These are phyloP conservation scores for Phoma sp. DNA, from an alignment of 2,329 filamentous ascomycete genomes.

Conservation along the genomic window DNA sequence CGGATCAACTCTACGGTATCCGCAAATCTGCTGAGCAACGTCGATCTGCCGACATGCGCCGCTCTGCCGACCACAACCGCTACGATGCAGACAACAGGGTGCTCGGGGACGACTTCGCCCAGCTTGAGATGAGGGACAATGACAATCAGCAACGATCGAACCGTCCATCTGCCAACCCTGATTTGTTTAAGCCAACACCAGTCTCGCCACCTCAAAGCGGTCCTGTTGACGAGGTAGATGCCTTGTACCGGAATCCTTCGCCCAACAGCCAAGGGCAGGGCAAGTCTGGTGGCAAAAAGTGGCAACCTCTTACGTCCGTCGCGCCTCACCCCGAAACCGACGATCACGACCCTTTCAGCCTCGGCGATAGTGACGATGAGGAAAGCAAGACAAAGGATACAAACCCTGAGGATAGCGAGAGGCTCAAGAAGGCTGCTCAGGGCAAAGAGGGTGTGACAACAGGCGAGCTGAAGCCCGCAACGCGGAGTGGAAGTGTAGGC, in stretches of 20 bases:
- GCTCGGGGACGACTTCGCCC: conserved; percentile 84
- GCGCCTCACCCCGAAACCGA: conserved; percentile 81
- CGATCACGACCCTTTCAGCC: conserved; percentile 92
- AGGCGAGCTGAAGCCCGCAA: conserved; percentile 46
- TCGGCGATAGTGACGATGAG: conserved; percentile 93
- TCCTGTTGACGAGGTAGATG: conserved; percentile 79
- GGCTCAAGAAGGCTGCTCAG: conserved; percentile 57
- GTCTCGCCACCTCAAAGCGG: conserved; percentile 61
- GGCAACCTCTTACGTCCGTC: conserved; percentile 89
- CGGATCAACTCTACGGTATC: conserved; percentile 49
- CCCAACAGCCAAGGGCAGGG: conserved; percentile 38
- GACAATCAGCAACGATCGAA: conserved; percentile 64
- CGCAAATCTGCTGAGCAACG: conserved; percentile 51
- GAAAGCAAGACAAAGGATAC: conserved; percentile 72
- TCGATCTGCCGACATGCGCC: conserved; percentile 74
- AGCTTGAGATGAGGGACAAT: conserved; percentile 67
- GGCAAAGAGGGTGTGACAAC: conserved; percentile 39
- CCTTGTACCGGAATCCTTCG: conserved; percentile 65
- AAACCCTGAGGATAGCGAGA: conserved; percentile 59
- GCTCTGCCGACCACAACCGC: conserved; percentile 85
- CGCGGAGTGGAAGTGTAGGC: conserved; percentile 51
- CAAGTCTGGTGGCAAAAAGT: conserved; percentile 81
- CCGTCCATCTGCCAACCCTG: conserved; percentile 75
- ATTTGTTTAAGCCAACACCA: conserved; percentile 76
- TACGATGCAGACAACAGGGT: conserved; percentile 96